Evolutionary conservation across 2,329 filamentous ascomycete species (phyloP).

Genomic region (Ophiocordyceps unilateralis): DNA sequence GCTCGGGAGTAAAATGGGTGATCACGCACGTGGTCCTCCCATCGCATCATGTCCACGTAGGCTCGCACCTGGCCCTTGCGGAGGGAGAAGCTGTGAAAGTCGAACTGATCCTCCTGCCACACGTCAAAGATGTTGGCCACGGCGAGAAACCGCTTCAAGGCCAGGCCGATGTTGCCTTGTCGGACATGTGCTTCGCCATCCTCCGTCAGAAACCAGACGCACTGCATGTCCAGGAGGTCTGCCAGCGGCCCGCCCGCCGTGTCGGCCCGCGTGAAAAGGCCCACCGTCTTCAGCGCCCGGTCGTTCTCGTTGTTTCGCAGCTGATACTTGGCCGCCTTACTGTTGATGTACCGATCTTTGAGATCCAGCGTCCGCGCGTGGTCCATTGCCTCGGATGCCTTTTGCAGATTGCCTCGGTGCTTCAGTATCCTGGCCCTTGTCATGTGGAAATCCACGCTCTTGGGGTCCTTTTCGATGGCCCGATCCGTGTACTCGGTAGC

Average conservation of each 20-base stretch:
- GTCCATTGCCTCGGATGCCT: constrained; percentile 79
- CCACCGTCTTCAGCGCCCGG: constrained; percentile 71
- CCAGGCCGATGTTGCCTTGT: constrained; percentile 65
- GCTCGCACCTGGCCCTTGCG: constrained; percentile 89
- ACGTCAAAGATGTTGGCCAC: constrained; percentile 88
- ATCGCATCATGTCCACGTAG: constrained; percentile 90
- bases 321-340: constrained; percentile 93
- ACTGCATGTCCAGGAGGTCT: constrained; percentile 95
- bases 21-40: constrained; percentile 82
- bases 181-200: constrained; percentile 81
- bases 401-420: constrained; percentile 62
- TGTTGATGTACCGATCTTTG: constrained; percentile 94
- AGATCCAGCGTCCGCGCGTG: constrained; percentile 69
- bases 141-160: constrained; percentile 80
- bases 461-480: constrained; percentile 61
- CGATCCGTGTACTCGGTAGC: constrained; percentile 71
- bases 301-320: constrained; percentile 84
- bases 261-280: constrained; percentile 86
- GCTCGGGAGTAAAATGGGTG: constrained; percentile 86
- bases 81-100: constrained; percentile 96
- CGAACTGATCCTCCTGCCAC: constrained; percentile 97
- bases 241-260: constrained; percentile 72
- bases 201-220: constrained; percentile 90
- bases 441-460: constrained; percentile 83
- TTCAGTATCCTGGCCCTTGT: constrained; percentile 92